Evolutionary conservation across 2,329 filamentous ascomycete species (phyloP), one percentile per base, ranked within the genome.

Genomic region (Talaromyces albobiverticillius): DNA sequence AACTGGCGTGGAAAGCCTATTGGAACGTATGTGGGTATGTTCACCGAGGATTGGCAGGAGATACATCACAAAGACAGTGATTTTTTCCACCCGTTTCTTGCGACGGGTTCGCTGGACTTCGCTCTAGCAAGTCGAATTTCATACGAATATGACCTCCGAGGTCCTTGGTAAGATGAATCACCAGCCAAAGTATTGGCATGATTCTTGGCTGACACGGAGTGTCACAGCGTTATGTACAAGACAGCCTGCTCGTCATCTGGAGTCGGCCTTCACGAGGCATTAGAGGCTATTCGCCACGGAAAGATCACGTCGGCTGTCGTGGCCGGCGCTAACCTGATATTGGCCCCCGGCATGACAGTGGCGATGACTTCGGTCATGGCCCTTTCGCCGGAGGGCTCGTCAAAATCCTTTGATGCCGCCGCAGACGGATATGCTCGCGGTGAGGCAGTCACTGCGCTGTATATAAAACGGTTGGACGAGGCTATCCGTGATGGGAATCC

Each of bases 361-460:
- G 61, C 64, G 1, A 63, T 65, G 51, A 65, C 62, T 38, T 67
- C 69, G 13, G 54, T 66, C n/a, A 60, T 76, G 61, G 64, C 82
- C 41, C 75, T 84, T 16, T 81, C 79, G 1, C 75, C 81, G 23
- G 74, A 75, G 0, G 80, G 80, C 1, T 72, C 76, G 38, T 82
- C 77, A 13, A 76, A 75, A 48, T 79, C 73, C 67, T 79, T 71
- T 67, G 72, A 75, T 61, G 61, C 59, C 1, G 61, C 59, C 1
- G 79, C 75, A 0, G 64, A 79, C 57, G 79, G 79, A 6, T 81
- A 73, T 62, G 78, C 70, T 22, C 71, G 79, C 1, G 79, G 76
- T 5, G 81, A 84, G 48, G 80, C 79, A 2, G 64, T 80, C 13
- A 73, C 72, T 0, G 64, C 70, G 0, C 55, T 84, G 0, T 64